Conservation (phyloP, 495 filamentous ascomycete genomes). For the Antarctomyces pellizariae region DNA sequence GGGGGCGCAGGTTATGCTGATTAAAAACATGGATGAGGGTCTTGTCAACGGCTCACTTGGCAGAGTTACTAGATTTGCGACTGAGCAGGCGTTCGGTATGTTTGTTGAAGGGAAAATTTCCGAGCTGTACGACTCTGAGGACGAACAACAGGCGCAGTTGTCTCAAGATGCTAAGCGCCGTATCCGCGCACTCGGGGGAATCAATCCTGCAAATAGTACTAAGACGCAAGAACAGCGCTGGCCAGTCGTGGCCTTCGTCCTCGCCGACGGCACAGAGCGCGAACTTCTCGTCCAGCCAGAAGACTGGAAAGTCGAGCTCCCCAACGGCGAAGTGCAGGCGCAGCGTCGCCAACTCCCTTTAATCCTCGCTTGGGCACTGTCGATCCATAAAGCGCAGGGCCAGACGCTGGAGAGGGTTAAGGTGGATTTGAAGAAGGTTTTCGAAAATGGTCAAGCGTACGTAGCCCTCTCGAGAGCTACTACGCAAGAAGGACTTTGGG, state of each 20-base stretch:
- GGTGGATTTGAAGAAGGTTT: slow-evolving; percentile 75
- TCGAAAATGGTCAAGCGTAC: slow-evolving; percentile 86
- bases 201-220: too few species aligned
- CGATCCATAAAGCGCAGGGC: slow-evolving; percentile 95
- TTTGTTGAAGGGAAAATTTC: too few species aligned
- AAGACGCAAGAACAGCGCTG: too few species aligned
- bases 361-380: slow-evolving; percentile 89
- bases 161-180: too few species aligned
- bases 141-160: slow-evolving; percentile 22
- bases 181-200: too few species aligned
- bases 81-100: slow-evolving; percentile 47
- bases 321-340: slow-evolving; percentile 84
- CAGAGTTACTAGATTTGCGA: slow-evolving; percentile 69
- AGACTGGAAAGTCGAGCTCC: slow-evolving; percentile 88
- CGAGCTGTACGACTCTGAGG: slow-evolving; percentile 20
- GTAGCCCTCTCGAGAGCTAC: slow-evolving; percentile 72
- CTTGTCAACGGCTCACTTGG: slow-evolving; percentile 90
- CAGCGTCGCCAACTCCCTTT: slow-evolving; percentile 56
- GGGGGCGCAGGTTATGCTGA: slow-evolving; percentile 94
- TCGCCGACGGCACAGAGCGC: slow-evolving; percentile 54
- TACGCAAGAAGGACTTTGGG: slow-evolving; percentile 67
- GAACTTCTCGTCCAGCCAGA: slow-evolving; percentile 67
- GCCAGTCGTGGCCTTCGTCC: slow-evolving; percentile 61
- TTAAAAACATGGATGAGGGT: slow-evolving; percentile 90
- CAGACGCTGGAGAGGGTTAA: slow-evolving; percentile 90